Evolutionary conservation across 2,329 filamentous ascomycete genomes (phyloP), one percentile per base, ranked within the genome.

Genomic region (Fusarium dlaminii): DNA sequence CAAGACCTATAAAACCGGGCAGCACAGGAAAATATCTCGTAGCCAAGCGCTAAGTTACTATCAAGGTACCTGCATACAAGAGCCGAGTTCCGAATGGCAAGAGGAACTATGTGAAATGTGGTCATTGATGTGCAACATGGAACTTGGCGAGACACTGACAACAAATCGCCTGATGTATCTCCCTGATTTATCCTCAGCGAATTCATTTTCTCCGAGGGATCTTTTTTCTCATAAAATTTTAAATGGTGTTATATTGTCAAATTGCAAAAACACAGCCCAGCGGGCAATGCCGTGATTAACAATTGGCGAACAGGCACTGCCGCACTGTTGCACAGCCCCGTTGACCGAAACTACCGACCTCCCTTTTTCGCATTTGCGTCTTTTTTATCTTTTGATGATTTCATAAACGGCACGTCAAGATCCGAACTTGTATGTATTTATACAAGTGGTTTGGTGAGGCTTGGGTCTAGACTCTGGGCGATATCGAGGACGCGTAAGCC

Each of bases 31-130:
- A 59, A 20, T 51, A 20, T 59, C 20, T 51, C 12, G 11, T 36
- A 20, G 32, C 42, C 42, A 59, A 51, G 56, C 24, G 24, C 32
- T 12, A 36, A 37, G 18, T 34, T n/a, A 18, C 30, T 46, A 48
- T 14, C 18, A 24, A 18, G 42, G 24, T 51, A 37, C 24, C 32
- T 59, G 42, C 32, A 30, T 48, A 29, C 22, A 36, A 59, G 42
- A 59, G 56, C 56, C 56, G 56, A 51, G 56, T 59, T 51, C 42
- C 56, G 56, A 51, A n/a, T 20, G 34, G 24, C 22, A 24, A 55
- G 27, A 14, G 2, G 14, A 13, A 30, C 20, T 49, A 36, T 48
- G 5, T 22, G 4, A 13, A n/a, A 36, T 49, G 27, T 4, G 20
- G 30, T 20, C 9, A 29, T 58, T 49, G n/a, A 18, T 58, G 22